Base-by-base conservation (phyloP, 108 stramenopile genomes). In the Poteriospumella lacustris region DNA sequence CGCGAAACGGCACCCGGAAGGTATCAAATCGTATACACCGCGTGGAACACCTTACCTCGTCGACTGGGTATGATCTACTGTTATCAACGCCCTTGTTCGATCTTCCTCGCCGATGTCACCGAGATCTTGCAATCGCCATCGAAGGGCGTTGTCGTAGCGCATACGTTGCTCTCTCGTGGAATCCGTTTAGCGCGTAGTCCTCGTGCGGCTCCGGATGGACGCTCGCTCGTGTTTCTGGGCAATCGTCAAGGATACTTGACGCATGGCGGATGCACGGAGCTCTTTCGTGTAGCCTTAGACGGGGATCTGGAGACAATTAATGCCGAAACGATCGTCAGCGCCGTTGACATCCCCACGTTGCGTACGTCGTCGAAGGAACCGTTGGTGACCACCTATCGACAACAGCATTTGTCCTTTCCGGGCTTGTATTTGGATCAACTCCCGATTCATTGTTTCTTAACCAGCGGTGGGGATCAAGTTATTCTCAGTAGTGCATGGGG, bases 21-120 rank as follows among this genome's bases (percentile, higher is more conserved):
- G 9, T 3, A 39, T 12, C 38, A 38, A 19, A 19, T 76, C 24
- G 75, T 80, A 19, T 84, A 82, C 82, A 84, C 83, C 19, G 83
- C 81, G 31, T 84, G 83, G 83, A 58, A 36, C 0, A 39, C 41
- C 39, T 34, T 36, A 3, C 81, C 83, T 2, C 82, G 82, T 2
- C 78, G 79, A 76, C 81, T 84, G 19, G 83, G 83, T 1, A 81
- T 84, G 80, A 81, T 84, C 41, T 84, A 84, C 76, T 84, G 83
- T 77, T 79, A 82, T 34, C 83, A 84, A 68, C 81, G 83, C 36
- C 83, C 83, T 33, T 84, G 83, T 44, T 38, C 72, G 26, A 68
- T 84, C 58, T 84, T 67, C 79, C 39, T 56, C 1, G 78, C 39
- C 38, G 44, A 79, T 36, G 39, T 82, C 34, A 39, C 39, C 0